Evolutionary conservation across 257 asterid genomes (phyloP), one percentile per base, ranked within the genome.

Genomic region (Solanum chaucha): DNA sequence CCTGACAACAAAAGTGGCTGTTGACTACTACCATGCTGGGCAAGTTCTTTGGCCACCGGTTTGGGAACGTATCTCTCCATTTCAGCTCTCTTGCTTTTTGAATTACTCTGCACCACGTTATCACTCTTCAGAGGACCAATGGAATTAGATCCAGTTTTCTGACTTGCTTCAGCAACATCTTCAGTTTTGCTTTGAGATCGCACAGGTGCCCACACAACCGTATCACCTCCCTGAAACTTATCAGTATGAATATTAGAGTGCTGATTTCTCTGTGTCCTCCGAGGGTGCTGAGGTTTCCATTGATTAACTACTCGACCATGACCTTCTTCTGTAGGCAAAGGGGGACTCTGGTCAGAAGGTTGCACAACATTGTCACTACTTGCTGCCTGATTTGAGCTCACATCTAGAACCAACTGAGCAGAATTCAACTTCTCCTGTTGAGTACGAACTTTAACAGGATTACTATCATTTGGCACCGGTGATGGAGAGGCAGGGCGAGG

Each of bases 121-220:
- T 91, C 94, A 84, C 84, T 88, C 92, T 89, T 94, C 9, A 87
- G 44, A 28, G 91, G 83, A 91, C 85, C 81, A 70, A 84, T 86
- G 59, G 92, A 59, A 83, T 91, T 95, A 75, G 88, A 89, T 3
- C 86, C 71, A 64, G 89, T 78, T 85, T 90, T 91, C 88, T 87
- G 92, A 89, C 86, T 89, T 30, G 73, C 87, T 89, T 94, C 97
- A 88, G 88, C 91, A 17, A 90, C 87, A 90, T 86, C 90, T 88
- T 93, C 96, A 64, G 92, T 89, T 92, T 93, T 95, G 93, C 78
- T 93, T 86, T 91, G 93, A 22, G 93, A 72, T 87, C 90, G 94
- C 87, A 96, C 98, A 51, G 99, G 99, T 64, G 98, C 99, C 99
- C 99, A 97, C 74, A 96, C 86, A 87, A 92, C 98, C 86, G 93